Evolutionary conservation across 192 early-diverging fungal genomes (phyloP), one percentile per base, ranked within the genome.

Genomic region (Lunasporangiospora selenospora): DNA sequence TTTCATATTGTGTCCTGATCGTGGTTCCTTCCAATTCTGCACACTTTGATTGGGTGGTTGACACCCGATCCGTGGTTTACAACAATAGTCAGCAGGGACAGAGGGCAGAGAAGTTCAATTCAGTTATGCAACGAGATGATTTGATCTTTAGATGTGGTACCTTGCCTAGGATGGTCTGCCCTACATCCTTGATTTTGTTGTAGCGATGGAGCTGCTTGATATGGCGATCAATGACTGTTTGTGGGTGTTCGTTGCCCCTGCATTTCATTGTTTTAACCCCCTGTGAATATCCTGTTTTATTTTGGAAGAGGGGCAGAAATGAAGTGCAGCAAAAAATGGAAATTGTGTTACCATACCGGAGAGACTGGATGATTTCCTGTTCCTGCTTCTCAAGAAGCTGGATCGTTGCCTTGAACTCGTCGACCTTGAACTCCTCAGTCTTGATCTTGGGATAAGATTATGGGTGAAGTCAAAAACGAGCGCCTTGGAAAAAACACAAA

Each of bases 161-260:
- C 77, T 78, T 82, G 30, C 79, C 70, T 33, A 77, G 49, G 33
- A 77, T 57, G 27, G 75, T 75, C 50, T 86, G 83, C 23, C 84
- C 86, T 19, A 76, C 59, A 48, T 88, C 86, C 67, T 88, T 88
- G 54, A 88, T 82, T 65, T 85, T 85, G n/a, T 88, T 88, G 53
- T 88, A 88, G 30, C 79, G 65, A 44, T 86, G 86, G 31, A 88
- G 47, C 13, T 67, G 67, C 41, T 77, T 69, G 41, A 84, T 86
- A 36, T 79, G 82, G 44, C 48, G 60, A 24, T 73, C 45, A 36
- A 84, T 61, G 42, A 78, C 65, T 10, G 73, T 62, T 3, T 77
- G 76, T 24, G 78, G 58, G 12, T 82, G 62, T 1, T 58, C 58
- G 18, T 67, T 61, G 24, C 50, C 59, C 40, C 77, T 75, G n/a